These are phyloP conservation scores for Fonsecaea pedrosoi DNA, from an alignment of 2,329 filamentous ascomycete species.

Conservation along the genomic window DNA sequence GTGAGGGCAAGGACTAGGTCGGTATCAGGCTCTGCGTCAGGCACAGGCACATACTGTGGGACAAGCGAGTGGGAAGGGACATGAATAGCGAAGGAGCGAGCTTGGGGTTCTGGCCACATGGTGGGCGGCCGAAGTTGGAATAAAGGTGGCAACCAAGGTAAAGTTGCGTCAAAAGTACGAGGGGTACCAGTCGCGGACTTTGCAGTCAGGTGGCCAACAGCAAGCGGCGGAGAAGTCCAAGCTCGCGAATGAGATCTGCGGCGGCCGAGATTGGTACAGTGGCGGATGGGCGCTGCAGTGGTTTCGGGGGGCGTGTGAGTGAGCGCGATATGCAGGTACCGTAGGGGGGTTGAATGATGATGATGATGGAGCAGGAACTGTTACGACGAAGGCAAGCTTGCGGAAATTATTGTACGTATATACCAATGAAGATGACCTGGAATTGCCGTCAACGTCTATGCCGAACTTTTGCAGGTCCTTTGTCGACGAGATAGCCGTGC, in stretches of 20 bases:
- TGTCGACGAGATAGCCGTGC: slow-evolving; percentile 23
- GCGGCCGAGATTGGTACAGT: slow-evolving; percentile 22
- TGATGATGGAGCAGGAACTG: slow-evolving; percentile 24
- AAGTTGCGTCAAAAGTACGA: slow-evolving; percentile 34
- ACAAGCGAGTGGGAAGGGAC: slow-evolving; percentile 23
- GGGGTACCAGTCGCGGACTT: slow-evolving; percentile 20
- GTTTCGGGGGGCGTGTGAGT: slow-evolving; percentile 18
- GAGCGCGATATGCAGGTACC: slow-evolving; percentile 31
- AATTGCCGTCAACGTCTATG: slow-evolving; percentile 22
- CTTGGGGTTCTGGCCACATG: slow-evolving; percentile 30
- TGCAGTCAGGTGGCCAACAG: slow-evolving; percentile 16
- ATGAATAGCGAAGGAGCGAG: slow-evolving; percentile 18
- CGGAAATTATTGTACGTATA: slow-evolving; percentile 35
- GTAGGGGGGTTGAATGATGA: slow-evolving; percentile 14
- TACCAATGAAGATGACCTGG: slow-evolving; percentile 22
- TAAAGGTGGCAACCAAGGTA: slow-evolving; percentile 21
- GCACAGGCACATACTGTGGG: slow-evolving; percentile 25
- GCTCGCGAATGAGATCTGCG: slow-evolving; percentile 25
- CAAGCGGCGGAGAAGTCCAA: slow-evolving; percentile 25
- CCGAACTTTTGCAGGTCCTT: slow-evolving; percentile 32
- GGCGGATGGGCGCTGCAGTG: slow-evolving; percentile 13
- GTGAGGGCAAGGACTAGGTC: slow-evolving; percentile 12
- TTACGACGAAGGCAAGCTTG: slow-evolving; percentile 32
- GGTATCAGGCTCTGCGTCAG: slow-evolving; percentile 16
- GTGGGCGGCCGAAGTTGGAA: slow-evolving; percentile 14